Conservation (phyloP, 2,329 filamentous ascomycete genomes). For the Magnaporthales sp. region DNA sequence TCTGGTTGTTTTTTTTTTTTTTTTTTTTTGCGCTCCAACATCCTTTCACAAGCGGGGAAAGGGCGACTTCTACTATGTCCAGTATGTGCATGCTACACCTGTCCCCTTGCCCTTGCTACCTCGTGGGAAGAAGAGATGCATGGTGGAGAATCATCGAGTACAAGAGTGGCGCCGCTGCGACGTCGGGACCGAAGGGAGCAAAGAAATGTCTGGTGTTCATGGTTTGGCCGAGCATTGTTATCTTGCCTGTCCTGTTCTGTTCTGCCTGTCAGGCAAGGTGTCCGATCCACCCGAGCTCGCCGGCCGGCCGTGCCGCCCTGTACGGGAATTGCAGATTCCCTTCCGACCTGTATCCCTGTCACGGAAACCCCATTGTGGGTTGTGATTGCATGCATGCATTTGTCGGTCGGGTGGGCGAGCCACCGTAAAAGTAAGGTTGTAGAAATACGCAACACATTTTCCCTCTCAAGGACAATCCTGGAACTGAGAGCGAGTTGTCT, state of each 20-base stretch:
- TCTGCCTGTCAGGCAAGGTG: background rate
- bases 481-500: background rate
- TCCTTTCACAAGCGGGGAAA: background rate
- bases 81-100: too few relatives aligned
- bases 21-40: background rate
- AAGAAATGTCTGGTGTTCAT: background rate
- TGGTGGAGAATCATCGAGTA: background rate
- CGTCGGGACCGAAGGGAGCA: background rate
- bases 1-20: background rate
- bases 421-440: background rate
- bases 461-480: background rate
- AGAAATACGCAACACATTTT: background rate
- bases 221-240: background rate
- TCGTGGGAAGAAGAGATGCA: background rate
- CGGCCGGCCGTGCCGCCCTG: background rate
- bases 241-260: background rate
- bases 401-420: background rate
- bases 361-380: background rate
- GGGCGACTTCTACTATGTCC: too few relatives aligned
- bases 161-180: background rate
- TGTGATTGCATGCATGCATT: background rate
- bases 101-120: background rate
- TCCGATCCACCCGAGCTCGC: background rate
- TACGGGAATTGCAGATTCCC: background rate
- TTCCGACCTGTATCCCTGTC: background rate